Evolutionary conservation across 2,329 filamentous ascomycete genomes (phyloP).

Genomic region (Botrytis porri): DNA sequence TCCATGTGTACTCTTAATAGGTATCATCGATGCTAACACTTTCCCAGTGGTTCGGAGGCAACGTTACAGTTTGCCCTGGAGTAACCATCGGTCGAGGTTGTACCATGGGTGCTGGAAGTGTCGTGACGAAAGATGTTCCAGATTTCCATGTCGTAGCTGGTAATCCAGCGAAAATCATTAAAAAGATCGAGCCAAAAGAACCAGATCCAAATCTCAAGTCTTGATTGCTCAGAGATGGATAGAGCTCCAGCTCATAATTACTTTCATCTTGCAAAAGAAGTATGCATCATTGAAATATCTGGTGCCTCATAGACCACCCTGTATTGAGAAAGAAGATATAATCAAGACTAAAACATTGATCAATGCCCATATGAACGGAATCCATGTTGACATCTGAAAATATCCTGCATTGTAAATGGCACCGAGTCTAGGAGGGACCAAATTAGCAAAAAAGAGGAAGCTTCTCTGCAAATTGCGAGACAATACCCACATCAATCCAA

Average conservation of each 20-base stretch:
- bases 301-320: conserved; percentile 58
- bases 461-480: background rate
- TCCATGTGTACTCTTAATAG: background rate
- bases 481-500: conserved; percentile 59
- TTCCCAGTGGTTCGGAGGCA: conserved; percentile 65
- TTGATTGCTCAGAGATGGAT: background rate
- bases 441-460: background rate
- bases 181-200: conserved; percentile 40
- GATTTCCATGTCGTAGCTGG: conserved; percentile 61
- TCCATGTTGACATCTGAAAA: conserved; percentile 73
- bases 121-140: conserved; percentile 76
- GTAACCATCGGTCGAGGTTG: conserved; percentile 73
- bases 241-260: background rate
- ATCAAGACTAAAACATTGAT: conserved; percentile 67
- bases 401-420: conserved; percentile 66
- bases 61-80: conserved; percentile 68
- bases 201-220: conserved; percentile 28
- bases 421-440: conserved; percentile 45
- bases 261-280: background rate
- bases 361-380: conserved; percentile 66
- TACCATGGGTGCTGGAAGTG: conserved; percentile 75
- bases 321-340: conserved; percentile 68
- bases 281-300: background rate
- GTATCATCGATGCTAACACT: background rate
- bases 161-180: conserved; percentile 62